phyloP scores from a whole-genome alignment of 306 rosid genomes.

The Oemleria cerasiformis region DNA sequence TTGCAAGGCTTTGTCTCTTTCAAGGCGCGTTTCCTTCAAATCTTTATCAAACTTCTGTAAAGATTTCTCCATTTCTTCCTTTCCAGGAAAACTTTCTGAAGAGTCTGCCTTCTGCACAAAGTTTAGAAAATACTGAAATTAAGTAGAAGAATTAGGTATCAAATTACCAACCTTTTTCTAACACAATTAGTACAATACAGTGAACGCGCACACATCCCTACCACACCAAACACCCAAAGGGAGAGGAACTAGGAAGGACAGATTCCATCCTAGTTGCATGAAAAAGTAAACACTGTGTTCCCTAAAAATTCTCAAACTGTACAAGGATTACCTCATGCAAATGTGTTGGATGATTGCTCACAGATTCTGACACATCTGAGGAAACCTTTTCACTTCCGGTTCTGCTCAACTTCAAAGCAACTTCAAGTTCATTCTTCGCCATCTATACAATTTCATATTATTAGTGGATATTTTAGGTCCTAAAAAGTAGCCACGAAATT shows the following conservation, averaged over 20 bases:
- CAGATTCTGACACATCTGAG: slow-evolving; percentile 42
- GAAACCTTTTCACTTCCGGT: slow-evolving; percentile 29
- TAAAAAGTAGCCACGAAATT: slow-evolving; percentile 10
- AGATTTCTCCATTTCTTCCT: slow-evolving; percentile 76
- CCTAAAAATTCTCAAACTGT: background rate
- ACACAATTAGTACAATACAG: background rate
- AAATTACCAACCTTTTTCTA: background rate
- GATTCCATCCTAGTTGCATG: background rate
- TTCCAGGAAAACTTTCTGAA: slow-evolving; percentile 57
- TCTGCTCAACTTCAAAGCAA: slow-evolving; percentile 50
- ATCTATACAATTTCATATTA: slow-evolving; percentile 38
- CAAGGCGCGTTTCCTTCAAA: slow-evolving; percentile 60
- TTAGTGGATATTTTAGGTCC: slow-evolving; percentile 21
- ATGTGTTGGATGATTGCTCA: slow-evolving; percentile 39
- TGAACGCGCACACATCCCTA: background rate
- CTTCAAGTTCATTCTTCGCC: slow-evolving; percentile 74
- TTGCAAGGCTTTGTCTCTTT: slow-evolving; percentile 78
- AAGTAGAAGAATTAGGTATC: background rate
- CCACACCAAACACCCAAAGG: background rate
- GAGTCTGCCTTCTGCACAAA: slow-evolving; percentile 44
- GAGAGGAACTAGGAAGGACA: background rate
- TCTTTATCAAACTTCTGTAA: slow-evolving; percentile 59
- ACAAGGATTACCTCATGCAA: slow-evolving; percentile 48
- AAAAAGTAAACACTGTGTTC: background rate
- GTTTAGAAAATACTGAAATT: background rate